A percentile compares a stretch with the other conserved stretches of the same genome.
phyloP scores from a whole-genome alignment of 2,329 filamentous ascomycete species.

The Metarhizium humberi region DNA sequence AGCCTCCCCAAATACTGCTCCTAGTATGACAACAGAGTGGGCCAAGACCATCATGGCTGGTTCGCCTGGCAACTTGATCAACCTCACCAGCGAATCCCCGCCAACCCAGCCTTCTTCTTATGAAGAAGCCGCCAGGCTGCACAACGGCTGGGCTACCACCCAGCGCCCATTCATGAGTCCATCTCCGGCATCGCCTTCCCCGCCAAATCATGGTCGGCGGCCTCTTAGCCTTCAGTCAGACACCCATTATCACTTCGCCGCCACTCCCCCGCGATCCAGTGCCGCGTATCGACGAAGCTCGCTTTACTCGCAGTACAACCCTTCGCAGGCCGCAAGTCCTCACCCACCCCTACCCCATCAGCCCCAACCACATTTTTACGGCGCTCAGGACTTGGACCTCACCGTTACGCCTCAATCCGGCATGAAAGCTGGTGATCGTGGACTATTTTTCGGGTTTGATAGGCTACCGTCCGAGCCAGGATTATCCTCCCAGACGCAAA shows the following conservation, averaged over 20 bases:
- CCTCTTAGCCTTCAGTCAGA: conserved; percentile 49
- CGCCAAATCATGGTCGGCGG: conserved; percentile 27
- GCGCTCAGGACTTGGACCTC: conserved; percentile 64
- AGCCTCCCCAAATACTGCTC: conserved; percentile 37
- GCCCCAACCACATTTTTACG: conserved; percentile 69
- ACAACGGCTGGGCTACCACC: conserved; percentile 36
- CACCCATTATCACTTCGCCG: conserved; percentile 30
- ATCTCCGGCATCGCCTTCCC: conserved; percentile 33
- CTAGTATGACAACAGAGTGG: conserved; percentile 39
- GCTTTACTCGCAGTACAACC: conserved; percentile 38
- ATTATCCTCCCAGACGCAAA: conserved; percentile 36
- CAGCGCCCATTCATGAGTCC: conserved; percentile 35
- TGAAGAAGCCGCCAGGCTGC: conserved; percentile 34
- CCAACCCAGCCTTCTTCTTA: conserved; percentile 44
- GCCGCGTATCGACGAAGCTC: conserved; percentile 35
- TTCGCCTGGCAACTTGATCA: conserved; percentile 45
- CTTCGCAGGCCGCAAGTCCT: conserved; percentile 33
- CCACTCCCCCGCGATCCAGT: conserved; percentile 27
- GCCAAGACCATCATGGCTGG: conserved; percentile 30
- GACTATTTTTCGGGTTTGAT: conserved; percentile 78
- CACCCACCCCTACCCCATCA: conserved; percentile 64
- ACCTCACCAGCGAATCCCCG: conserved; percentile 41
- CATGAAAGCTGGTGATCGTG: conserved; percentile 55
- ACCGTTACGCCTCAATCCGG: conserved; percentile 48
- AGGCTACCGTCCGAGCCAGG: conserved; percentile 42